Evolutionary conservation across 768 basidiomycete genomes (phyloP).

Genomic region (Trametes cubensis): DNA sequence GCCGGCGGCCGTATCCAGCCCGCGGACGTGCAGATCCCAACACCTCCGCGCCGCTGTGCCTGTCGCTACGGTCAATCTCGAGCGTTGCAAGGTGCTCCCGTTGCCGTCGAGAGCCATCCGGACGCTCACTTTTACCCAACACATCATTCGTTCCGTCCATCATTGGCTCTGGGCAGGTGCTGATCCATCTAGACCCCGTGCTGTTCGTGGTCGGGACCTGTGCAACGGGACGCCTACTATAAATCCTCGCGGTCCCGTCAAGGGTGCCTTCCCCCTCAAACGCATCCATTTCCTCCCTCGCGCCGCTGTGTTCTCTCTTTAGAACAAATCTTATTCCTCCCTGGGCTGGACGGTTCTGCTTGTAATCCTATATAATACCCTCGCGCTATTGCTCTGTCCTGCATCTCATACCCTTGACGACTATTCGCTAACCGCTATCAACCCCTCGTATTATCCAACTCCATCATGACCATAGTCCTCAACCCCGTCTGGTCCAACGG

Average conservation of each 20-base stretch:
- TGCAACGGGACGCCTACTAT: slow-evolving; percentile 12
- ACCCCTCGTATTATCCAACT: background rate
- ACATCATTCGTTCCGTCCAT: slow-evolving; percentile 16
- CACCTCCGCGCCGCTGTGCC: slow-evolving; percentile 14
- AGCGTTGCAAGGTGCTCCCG: slow-evolving; percentile 2
- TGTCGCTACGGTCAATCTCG: slow-evolving; percentile 10
- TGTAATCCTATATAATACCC: slow-evolving; percentile 21
- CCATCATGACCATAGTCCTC: slow-evolving; percentile 45
- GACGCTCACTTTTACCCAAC: slow-evolving; percentile 7
- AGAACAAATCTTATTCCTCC: slow-evolving; percentile 6
- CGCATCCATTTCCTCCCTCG: slow-evolving; percentile 1
- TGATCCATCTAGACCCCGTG: slow-evolving; percentile 17
- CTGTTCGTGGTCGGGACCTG: background rate
- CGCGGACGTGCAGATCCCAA: slow-evolving; percentile 5
- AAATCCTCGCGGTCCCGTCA: slow-evolving; percentile 9
- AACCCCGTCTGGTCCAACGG: slow-evolving; percentile 75
- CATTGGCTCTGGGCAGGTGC: slow-evolving; percentile 15
- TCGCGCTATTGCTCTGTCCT: slow-evolving; percentile 10
- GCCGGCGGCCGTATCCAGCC: slow-evolving; percentile 19
- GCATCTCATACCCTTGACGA: slow-evolving; percentile 6
- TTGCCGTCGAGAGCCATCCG: slow-evolving; percentile 14
- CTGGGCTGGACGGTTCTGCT: background rate
- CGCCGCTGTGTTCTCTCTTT: slow-evolving; percentile 7
- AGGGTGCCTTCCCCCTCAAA: slow-evolving; percentile 7
- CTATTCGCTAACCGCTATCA: background rate